Evolutionary conservation across 345 rosid genomes (phyloP), one percentile per base, ranked within the genome.

Genomic region (Hibiscus syriacus): DNA sequence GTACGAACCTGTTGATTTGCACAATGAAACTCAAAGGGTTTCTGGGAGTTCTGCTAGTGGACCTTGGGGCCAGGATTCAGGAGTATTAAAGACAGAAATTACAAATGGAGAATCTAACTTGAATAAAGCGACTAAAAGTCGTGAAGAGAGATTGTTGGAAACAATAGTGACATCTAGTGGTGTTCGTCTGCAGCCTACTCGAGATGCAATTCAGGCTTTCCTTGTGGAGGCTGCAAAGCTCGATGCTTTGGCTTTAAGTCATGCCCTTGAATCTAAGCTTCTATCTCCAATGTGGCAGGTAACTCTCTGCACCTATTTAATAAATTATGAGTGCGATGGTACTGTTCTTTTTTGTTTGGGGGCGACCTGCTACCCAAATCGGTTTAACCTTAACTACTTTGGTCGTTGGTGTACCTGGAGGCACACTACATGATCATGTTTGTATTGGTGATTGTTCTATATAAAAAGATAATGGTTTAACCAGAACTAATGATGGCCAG

Each of bases 221-320:
- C 91, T 94, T 25, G 64, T 71, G 64, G 98, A 89, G 84, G 99
- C 97, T 76, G 86, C 86, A 26, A 94, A 91, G 79, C 72, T 89
- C 80, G 93, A 94, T 67, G 79, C 86, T 48, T 65, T 88, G 83
- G 80, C 86, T 54, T 72, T 94, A 77, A 81, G 90, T 80, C 78
- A 80, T 74, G 97, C 95, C 48, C 87, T 94, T 75, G 96, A 86
- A 62, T 74, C 80, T 53, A 94, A 94, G 87, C 93, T 94, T 74
- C 90, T 78, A 73, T 87, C 92, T 72, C 93, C 92, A 32, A 43
- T 85, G 81, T 91, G 99, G 99, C 98, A 94, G 92, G 98, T 76
- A 80, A 74, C 76, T 41, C 70, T 55, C 10, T 55, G 63, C 19
- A 38, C 53, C 29, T 34, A 38, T 39, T 26, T 59, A 30, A 46